Conservation (phyloP, 176 grass and related monocot species). For the Phoenix roebelenii region DNA sequence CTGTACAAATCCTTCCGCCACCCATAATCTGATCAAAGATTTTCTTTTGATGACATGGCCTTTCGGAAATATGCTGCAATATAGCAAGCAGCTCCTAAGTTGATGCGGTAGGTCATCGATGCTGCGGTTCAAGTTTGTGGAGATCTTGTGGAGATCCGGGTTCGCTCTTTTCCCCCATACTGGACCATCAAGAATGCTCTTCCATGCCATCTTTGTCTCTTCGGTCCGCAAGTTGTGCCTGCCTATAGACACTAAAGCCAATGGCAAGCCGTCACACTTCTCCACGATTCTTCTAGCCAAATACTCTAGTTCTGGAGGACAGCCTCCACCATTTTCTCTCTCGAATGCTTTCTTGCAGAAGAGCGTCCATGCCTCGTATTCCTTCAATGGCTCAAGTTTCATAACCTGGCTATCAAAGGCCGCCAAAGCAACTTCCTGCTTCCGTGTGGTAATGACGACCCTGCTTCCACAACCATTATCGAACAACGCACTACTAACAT, state of each 20-base stretch:
- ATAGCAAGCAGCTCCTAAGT: conserved; percentile 43
- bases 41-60: conserved; percentile 30
- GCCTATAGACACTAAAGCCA: conserved; percentile 34
- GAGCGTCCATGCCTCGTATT: conserved; percentile 17
- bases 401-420: neutral
- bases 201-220: conserved; percentile 22
- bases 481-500: neutral
- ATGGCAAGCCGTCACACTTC: conserved; percentile 27
- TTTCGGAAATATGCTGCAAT: conserved; percentile 41
- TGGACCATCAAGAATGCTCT: conserved; percentile 31
- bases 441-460: neutral
- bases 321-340: conserved; percentile 6
- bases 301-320: conserved; percentile 1
- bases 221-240: conserved; percentile 29
- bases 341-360: conserved; percentile 32
- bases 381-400: conserved; percentile 22
- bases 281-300: conserved; percentile 21
- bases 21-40: conserved; percentile 40
- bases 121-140: conserved; percentile 41
- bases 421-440: neutral
- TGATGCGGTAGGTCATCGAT: conserved; percentile 24
- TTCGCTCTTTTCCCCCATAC: conserved; percentile 17
- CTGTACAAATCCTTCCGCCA: conserved; percentile 40
- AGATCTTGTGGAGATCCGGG: conserved; percentile 12
- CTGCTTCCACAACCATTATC: neutral